Evolutionary conservation across 2,329 filamentous ascomycete species (phyloP), one percentile per base, ranked within the genome.

Genomic region (Berkeleyomyces rouxiae): DNA sequence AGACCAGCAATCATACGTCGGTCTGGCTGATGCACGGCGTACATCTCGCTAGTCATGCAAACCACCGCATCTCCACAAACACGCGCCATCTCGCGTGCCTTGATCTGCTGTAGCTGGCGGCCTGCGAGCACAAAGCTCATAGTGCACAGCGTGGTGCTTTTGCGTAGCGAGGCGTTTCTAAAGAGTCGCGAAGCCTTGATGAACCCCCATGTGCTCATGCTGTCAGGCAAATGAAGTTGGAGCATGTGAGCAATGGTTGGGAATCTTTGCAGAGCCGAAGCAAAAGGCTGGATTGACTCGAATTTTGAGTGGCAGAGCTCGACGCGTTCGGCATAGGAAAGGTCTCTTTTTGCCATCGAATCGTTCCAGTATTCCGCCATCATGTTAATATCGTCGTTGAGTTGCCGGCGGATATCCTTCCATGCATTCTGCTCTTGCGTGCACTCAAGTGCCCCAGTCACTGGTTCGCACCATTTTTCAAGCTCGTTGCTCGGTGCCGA

Each of bases 151-250:
- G 43, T n/a, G 0, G 59, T 64, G 0, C 3, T 63, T 0, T 64
- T 59, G 66, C 74, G 71, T 43, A 70, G 73, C 7, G 43, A 46
- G 11, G 47, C 36, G n/a, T 71, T 47, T 49, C 74, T 74, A 68
- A 79, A 82, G 3, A 74, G 70, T 3, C 71, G 71, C 1, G 79
- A 80, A 0, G 80, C 80, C 63, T 79, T 79, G 13, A 82, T 69
- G 2, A 79, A 68, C 2, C 74, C 72, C 79, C 79, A 83, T 3
- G 66, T 68, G 36, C 72, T 75, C 9, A 72, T 70, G 0, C 68
- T 63, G 4, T 68, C 66, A 0, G 64, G 51, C 3, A 71, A 64
- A 51, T 67, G 67, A 1, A 65, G 64, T 43, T 70, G 69, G 10
- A 65, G 39, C 42, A 58, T 59, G 16, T 59, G 9, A 4, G 51